Evolutionary conservation across 257 asterid species (phyloP), one percentile per base, ranked within the genome.

Genomic region (Plectranthus barbatus): DNA sequence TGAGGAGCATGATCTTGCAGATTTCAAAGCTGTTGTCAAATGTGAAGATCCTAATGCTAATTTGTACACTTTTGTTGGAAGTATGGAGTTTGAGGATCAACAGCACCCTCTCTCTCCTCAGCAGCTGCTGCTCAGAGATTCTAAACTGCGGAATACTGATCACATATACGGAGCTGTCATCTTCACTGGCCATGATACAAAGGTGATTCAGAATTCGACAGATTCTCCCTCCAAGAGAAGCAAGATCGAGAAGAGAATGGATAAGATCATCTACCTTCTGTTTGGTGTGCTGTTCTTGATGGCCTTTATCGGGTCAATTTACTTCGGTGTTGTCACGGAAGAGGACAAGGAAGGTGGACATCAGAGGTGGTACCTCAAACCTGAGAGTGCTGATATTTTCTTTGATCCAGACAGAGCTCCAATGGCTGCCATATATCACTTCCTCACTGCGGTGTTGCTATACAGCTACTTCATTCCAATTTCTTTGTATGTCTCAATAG

Each of bases 31-130:
- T 19, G 17, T 76, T 57, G 79, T 91, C 4, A 88, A 75, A 68
- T 88, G 98, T 60, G 98, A 91, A 71, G 98, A 91, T 77, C 98
- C 98, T 13, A 91, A 91, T 73, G 92, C 98, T 13, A 91, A 81
- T 72, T 68, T 91, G 60, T 91, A 91, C 47, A 72, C 79, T 72
- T 91, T 81, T 49, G 79, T 88, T 56, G 98, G 98, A 67, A 91
- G 81, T 39, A 86, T 91, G 96, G 91, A 80, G 10, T 42, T 73
- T 9, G 77, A 80, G 56, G 87, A 58, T 29, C 76, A 91, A 62
- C 90, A 76, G 12, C 51, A 69, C 56, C 79, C 98, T 55, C 94
- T 91, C 69, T 81, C 95, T 21, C 96, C 95, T 64, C 96, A 81
- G 56, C 98, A 91, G 55, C 70, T 91, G 18, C 79, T 91, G 14